Evolutionary conservation across 371 early-diverging fungal genomes (phyloP).

Genomic region (Nosema muscidifuracis): DNA sequence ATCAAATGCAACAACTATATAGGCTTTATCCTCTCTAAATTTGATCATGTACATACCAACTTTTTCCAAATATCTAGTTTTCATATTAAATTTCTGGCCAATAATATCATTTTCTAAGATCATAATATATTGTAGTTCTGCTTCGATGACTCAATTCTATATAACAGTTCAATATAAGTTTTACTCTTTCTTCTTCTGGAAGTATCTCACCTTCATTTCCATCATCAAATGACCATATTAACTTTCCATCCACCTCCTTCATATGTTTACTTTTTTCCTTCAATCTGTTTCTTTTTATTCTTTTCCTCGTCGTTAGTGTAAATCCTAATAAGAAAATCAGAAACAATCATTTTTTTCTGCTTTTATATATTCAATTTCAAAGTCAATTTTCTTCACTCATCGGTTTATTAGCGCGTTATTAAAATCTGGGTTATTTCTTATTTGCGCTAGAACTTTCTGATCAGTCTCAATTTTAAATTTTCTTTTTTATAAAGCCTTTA

Average conservation of each 20-base stretch:
- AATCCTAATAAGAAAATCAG: slow-evolving; percentile 44
- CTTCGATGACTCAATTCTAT: slow-evolving; percentile 15
- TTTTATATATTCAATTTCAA: slow-evolving; percentile 37
- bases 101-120: slow-evolving; percentile 15
- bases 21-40: neutral
- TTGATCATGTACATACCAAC: neutral
- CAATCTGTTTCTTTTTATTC: neutral
- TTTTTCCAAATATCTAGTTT: neutral
- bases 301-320: neutral
- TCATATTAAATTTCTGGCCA: slow-evolving; percentile 19
- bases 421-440: slow-evolving; percentile 35
- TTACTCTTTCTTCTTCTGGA: neutral
- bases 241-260: no score
- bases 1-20: slow-evolving; percentile 5
- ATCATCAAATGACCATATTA: neutral
- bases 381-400: slow-evolving; percentile 29
- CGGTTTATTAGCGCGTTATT: slow-evolving; percentile 24
- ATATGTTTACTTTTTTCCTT: slow-evolving; percentile 9
- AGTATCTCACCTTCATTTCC: slow-evolving; percentile 10
- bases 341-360: slow-evolving; percentile 12
- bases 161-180: neutral
- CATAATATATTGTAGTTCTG: neutral
- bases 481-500: slow-evolving; percentile 43
- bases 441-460: slow-evolving; percentile 41
- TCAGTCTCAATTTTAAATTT: slow-evolving; percentile 47